Conservation (phyloP, 2,329 filamentous ascomycete genomes). For the Triangularia setosa region DNA sequence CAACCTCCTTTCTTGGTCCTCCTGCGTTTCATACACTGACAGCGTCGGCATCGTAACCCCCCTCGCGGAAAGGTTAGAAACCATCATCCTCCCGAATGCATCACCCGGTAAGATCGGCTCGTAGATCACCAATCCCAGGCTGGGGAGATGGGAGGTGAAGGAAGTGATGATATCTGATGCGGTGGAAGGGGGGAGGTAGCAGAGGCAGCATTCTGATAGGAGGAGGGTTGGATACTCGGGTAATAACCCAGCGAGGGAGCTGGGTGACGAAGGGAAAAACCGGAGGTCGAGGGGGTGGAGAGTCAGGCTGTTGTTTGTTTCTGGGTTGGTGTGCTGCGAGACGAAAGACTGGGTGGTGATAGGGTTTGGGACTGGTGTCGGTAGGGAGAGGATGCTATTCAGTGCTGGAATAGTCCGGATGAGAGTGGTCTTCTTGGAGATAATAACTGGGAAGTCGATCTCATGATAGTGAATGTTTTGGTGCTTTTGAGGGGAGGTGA, state of each 20-base stretch:
- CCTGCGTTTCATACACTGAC: slow-evolving; percentile 63
- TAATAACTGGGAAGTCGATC: slow-evolving; percentile 78
- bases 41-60: slow-evolving; percentile 83
- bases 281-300: slow-evolving; percentile 70
- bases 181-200: slow-evolving; percentile 69
- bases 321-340: not conserved
- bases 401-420: slow-evolving; percentile 45
- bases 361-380: slow-evolving; percentile 19
- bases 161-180: slow-evolving; percentile 62
- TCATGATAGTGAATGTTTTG: slow-evolving; percentile 74
- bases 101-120: slow-evolving; percentile 84
- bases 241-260: slow-evolving; percentile 35
- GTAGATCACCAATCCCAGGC: slow-evolving; percentile 68
- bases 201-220: slow-evolving; percentile 91
- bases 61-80: slow-evolving; percentile 77
- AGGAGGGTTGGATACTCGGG: slow-evolving; percentile 66
- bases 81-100: slow-evolving; percentile 88
- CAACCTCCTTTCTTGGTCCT: slow-evolving; percentile 66
- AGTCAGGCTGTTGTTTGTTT: slow-evolving; percentile 14
- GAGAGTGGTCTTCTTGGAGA: slow-evolving; percentile 58
- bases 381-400: slow-evolving; percentile 36
- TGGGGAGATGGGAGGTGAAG: slow-evolving; percentile 52
- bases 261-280: slow-evolving; percentile 39
- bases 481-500: slow-evolving; percentile 44
- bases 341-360: not conserved